These are phyloP conservation scores for Geranium brycei DNA, from an alignment of 345 rosid species.

Conservation along the genomic window DNA sequence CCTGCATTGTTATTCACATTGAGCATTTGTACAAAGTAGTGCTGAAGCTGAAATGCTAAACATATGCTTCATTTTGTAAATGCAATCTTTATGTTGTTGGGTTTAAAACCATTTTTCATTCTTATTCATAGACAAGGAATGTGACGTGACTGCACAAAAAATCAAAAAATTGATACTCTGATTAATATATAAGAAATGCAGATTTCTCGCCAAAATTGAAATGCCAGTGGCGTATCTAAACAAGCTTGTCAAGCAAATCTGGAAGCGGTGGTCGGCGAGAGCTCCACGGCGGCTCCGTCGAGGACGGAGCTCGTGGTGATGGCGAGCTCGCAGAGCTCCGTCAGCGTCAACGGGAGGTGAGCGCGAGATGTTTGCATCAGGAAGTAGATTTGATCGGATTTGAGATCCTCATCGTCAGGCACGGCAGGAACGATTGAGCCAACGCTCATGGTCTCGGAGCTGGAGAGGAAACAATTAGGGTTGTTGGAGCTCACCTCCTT, in stretches of 20 bases:
- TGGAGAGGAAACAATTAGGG: slow-evolving; percentile 25
- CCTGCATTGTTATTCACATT: too few relatives aligned
- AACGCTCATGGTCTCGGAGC: slow-evolving; percentile 33
- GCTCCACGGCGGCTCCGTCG: background rate
- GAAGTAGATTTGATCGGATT: slow-evolving; percentile 30
- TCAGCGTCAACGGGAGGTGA: slow-evolving; percentile 22
- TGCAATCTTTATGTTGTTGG: background rate
- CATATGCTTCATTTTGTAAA: background rate
- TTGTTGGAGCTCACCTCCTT: slow-evolving; percentile 1
- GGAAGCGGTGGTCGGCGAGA: background rate
- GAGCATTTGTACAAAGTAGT: background rate
- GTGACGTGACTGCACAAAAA: too few relatives aligned
- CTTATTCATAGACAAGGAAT: too few relatives aligned
- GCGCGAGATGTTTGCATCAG: slow-evolving; percentile 25
- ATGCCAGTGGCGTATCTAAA: background rate
- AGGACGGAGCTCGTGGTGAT: slow-evolving; percentile 32
- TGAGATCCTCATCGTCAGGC: slow-evolving; percentile 27
- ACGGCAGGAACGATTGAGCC: slow-evolving; percentile 26
- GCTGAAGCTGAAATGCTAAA: too few relatives aligned
- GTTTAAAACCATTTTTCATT: too few relatives aligned
- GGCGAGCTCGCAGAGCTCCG: slow-evolving; percentile 44
- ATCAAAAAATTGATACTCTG: too few relatives aligned
- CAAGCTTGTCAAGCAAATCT: background rate
- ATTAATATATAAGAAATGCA: too few relatives aligned
- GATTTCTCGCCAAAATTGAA: too few relatives aligned